These are phyloP conservation scores for Tieghemiomyces parasiticus DNA, from an alignment of 192 early-diverging fungal species.

Conservation along the genomic window DNA sequence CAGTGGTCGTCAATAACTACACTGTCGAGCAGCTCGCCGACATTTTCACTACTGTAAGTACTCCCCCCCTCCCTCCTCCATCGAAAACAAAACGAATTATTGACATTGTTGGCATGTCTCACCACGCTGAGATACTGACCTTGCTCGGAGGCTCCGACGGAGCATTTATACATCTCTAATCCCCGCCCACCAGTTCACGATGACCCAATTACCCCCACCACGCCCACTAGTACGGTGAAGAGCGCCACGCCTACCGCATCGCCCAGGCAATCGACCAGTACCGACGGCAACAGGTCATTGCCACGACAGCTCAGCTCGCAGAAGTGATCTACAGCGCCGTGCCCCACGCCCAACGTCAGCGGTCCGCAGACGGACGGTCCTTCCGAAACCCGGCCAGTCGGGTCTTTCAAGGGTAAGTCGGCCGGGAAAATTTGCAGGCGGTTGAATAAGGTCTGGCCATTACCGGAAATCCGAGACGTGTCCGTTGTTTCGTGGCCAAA, in stretches of 20 bases:
- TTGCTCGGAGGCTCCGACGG: too few relatives aligned
- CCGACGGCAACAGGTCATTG: constrained; percentile 29
- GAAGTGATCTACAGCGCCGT: constrained; percentile 32
- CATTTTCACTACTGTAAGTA: constrained; percentile 46
- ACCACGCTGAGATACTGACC: too few relatives aligned
- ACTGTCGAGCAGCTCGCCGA: constrained; percentile 37
- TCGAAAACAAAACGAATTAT: too few relatives aligned
- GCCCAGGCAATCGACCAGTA: constrained; percentile 42
- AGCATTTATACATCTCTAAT: too few relatives aligned
- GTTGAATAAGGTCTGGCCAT: too few relatives aligned
- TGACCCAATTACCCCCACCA: too few relatives aligned
- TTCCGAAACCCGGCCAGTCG: constrained; percentile 35
- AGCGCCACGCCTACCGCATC: constrained; percentile 39
- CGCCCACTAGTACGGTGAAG: constrained; percentile 58
- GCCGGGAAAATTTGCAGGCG: too few relatives aligned
- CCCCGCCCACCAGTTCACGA: too few relatives aligned
- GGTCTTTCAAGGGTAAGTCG: constrained; percentile 32
- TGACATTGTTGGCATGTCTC: too few relatives aligned
- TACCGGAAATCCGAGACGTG: too few relatives aligned
- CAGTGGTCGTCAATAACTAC: constrained; percentile 46
- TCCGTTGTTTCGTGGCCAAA: too few relatives aligned
- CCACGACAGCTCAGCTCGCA: constrained; percentile 38
- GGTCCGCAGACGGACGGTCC: constrained; percentile 23
- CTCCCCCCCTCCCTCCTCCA: too few relatives aligned
- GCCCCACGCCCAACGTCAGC: constrained; percentile 23